Conservation (phyloP, 345 rosid genomes). For the Populus deltoides region DNA sequence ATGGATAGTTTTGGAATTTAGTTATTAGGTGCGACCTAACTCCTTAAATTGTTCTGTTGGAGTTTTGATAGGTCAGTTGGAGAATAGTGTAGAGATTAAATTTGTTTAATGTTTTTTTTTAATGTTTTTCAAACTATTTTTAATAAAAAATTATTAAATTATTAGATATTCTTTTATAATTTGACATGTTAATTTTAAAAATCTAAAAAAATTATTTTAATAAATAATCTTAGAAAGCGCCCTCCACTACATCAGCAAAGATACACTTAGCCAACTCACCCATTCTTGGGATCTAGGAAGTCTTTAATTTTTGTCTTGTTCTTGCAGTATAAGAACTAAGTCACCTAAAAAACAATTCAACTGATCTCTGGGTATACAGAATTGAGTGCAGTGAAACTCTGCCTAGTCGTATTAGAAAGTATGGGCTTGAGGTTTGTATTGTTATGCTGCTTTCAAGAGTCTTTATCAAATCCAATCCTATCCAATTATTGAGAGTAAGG, state of each 20-base stretch:
- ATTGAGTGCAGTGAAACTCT: background rate
- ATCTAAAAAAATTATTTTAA: no score
- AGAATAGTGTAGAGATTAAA: background rate
- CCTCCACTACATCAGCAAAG: no score
- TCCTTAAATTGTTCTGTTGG: background rate
- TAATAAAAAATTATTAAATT: no score
- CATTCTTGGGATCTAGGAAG: background rate
- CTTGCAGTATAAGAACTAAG: background rate
- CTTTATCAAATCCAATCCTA: background rate
- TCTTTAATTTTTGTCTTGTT: slow-evolving; percentile 3
- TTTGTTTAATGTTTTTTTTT: background rate
- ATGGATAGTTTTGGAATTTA: slow-evolving; percentile 5
- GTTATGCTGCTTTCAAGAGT: slow-evolving; percentile 2
- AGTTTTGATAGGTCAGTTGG: background rate
- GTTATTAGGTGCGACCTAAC: background rate
- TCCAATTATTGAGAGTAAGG: no score
- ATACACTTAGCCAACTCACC: slow-evolving; percentile 10
- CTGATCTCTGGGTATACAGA: no score
- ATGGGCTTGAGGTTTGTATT: background rate
- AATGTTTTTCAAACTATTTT: no score
- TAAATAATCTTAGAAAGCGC: no score
- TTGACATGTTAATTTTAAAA: no score
- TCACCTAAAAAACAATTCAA: background rate
- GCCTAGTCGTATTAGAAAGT: background rate
- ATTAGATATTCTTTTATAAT: no score